phyloP scores from a whole-genome alignment of 768 basidiomycete species.

The Clitopilus hobsonii region DNA sequence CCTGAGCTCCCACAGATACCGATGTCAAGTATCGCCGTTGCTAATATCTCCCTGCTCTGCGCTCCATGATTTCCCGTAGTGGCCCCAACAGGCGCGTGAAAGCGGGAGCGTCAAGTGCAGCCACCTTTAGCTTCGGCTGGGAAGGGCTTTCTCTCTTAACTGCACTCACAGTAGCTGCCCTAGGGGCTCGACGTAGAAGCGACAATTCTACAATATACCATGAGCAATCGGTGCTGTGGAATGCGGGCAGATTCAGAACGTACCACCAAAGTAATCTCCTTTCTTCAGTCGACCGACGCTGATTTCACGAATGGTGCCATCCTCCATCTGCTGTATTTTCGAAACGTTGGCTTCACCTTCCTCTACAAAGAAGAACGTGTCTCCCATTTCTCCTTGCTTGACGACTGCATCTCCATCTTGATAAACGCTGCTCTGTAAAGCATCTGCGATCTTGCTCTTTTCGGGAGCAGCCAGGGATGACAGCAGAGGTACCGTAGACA shows the following conservation, averaged over 20 bases:
- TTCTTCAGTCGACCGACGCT: constrained; percentile 74
- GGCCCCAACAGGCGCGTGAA: constrained; percentile 94
- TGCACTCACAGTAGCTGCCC: constrained; percentile 96
- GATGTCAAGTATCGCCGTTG: not conserved
- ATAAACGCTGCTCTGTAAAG: constrained; percentile 79
- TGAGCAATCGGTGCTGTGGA: not conserved
- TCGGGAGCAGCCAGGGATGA: constrained; percentile 83
- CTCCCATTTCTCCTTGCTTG: constrained; percentile 89
- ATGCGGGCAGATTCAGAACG: constrained; percentile 15
- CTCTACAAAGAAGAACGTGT: constrained; percentile 97
- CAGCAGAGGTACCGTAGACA: constrained; percentile 85
- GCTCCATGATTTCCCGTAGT: constrained; percentile 88
- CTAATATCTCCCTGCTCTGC: constrained; percentile 68
- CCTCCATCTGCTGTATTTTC: constrained; percentile 60
- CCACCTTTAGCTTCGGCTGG: constrained; percentile 78
- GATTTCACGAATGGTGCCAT: constrained; percentile 57
- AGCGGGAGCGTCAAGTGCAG: constrained; percentile 86
- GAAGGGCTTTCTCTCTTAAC: constrained; percentile 43
- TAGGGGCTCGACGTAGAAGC: constrained; percentile 80
- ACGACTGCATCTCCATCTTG: constrained; percentile 86
- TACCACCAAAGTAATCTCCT: constrained; percentile 98
- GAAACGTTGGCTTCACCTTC: constrained; percentile 88
- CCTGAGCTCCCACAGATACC: not conserved
- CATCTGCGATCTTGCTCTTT: constrained; percentile 96
- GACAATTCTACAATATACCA: constrained; percentile 71